These are phyloP conservation scores for Cicer judaicum DNA, from an alignment of 306 rosid species.

Conservation along the genomic window DNA sequence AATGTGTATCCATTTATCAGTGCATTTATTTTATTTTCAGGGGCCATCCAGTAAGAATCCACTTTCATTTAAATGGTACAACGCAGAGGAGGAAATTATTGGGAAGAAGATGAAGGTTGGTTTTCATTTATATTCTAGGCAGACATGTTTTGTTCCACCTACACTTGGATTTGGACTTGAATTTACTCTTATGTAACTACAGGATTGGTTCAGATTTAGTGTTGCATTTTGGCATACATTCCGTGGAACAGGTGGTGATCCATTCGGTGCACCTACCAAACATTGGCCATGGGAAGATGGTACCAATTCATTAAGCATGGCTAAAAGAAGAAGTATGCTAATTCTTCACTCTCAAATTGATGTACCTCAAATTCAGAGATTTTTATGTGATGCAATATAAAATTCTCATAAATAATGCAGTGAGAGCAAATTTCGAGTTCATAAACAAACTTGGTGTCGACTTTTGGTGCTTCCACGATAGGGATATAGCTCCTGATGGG, in stretches of 20 bases:
- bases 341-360: conserved; percentile 1
- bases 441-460: conserved; percentile 87
- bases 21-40: conserved; percentile 47
- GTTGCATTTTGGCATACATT: conserved; percentile 99
- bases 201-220: conserved; percentile 98
- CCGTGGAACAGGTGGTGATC: conserved; percentile 92
- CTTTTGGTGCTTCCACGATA: conserved; percentile 92
- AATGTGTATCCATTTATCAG: background rate
- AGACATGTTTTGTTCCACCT: background rate
- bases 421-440: conserved; percentile 94
- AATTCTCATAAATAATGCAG: conserved; percentile 51
- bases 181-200: conserved; percentile 22
- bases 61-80: conserved; percentile 84
- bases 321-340: conserved; percentile 89
- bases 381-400: conserved; percentile 4
- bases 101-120: conserved; percentile 98
- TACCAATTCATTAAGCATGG: conserved; percentile 87
- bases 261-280: conserved; percentile 89
- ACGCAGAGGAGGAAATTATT: conserved; percentile 79
- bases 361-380: conserved; percentile 8
- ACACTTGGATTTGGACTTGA: conserved; percentile 38
- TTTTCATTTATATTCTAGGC: conserved; percentile 36
- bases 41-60: conserved; percentile 88
- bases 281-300: conserved; percentile 99
- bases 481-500: conserved; percentile 93